Base-by-base conservation (phyloP, 257 asterid species). In the Nicotiana undulata region DNA sequence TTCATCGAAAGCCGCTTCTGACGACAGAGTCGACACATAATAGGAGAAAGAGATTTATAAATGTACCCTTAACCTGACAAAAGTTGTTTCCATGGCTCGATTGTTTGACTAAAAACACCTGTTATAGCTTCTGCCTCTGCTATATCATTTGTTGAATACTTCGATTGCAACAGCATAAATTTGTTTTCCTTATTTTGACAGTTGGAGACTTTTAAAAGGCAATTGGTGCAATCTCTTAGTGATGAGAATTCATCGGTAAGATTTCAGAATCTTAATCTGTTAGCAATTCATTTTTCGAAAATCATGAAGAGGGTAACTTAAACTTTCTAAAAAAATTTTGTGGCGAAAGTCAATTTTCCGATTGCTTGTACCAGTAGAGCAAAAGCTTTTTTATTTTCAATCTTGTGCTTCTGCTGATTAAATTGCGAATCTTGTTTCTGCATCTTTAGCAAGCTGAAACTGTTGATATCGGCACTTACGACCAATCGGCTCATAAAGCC, bases 151-250 rank as follows among this genome's bases (percentile, higher is more conserved):
- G 37, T 68, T 68, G n/a, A 52, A 37, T 37, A n/a, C 55, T 68
- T 7, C 29, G 16, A 24, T 68, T 68, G 55, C 31, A n/a, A 5
- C 22, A 4, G 31, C 76, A 37, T 68, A 37, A 37, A 68, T 56
- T 37, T 37, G 56, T 18, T 37, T 68, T 37, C 56, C 37, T 67
- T 37, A 4, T 68, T 31, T 67, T 68, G 64, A 58, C 94, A 95
- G 99, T 86, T 95, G 82, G 99, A 95, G 87, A 88, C 94, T 75
- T 95, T 95, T 86, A 93, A 95, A 89, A 88, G 93, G 85, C 99
- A 95, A 81, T 80, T 95, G 92, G 89, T 95, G 98, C 95, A 89
- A 81, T 95, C 99, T 26, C 68, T 95, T 81, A 93, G 85, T 82
- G 99, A 93, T 72, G 98, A 95, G 77, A 91, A 84, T 85, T 86